Base-by-base conservation (phyloP, 805 yeast species). In the Priceomyces castillae region DNA sequence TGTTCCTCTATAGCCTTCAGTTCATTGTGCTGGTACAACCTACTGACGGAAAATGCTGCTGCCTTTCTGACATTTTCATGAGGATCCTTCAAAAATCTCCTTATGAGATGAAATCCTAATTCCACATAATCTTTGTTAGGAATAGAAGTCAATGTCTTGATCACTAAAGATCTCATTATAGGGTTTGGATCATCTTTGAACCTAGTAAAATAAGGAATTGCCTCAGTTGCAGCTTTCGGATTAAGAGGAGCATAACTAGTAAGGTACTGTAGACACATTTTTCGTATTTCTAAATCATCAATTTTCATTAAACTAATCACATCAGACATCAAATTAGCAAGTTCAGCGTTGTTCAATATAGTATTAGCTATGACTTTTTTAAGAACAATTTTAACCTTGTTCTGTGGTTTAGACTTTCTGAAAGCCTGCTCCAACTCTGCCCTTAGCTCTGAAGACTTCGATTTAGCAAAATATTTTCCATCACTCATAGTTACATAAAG, bases 281-380 rank as follows among this genome's bases (percentile, higher is more conserved):
- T 77, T 56, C 86, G 80, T 41, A 84, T 70, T 50, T 86, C 95
- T 23, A 81, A 46, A 62, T 88, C 95, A 51, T 75, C 76, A 20
- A 51, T 61, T 37, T 71, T 69, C 55, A 85, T 67, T n/a, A 82
- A 63, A 28, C 61, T 57, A 5, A 79, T 46, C 5, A 88, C 75
- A 40, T 87, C 95, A 1, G 82, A 81, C 55, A 83, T 77, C 42
- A 92, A 59, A 15, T 66, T 60, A 9, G 80, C 71, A 78, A 90
- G 79, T 57, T 92, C 97, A 43, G 76, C 76, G 60, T 87, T 88
- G 39, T 90, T 89, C 64, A 89, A 73, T 4, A 95, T 84, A 62
- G 89, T 76, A 62, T 90, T 90, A 34, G 96, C 92, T 6, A 90
- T 73, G 20, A 89, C 76, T 55, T 85, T 86, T 60, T 82, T 83